Evolutionary conservation across 75 land plant genomes (phyloP).

Genomic region (Sequoia sempervirens): DNA sequence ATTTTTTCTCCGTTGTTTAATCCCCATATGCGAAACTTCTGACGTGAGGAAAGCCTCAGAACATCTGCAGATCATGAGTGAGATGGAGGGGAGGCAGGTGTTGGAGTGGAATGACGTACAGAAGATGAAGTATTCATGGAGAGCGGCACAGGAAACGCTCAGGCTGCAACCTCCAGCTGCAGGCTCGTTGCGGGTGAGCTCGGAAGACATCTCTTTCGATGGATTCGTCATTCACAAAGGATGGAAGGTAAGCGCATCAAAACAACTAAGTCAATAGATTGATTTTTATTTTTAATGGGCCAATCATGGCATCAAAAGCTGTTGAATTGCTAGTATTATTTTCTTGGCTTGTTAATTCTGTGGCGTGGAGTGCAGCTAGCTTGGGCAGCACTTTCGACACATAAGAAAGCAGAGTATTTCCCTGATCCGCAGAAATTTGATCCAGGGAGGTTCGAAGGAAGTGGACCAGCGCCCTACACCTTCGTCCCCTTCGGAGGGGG

Average conservation of each 20-base stretch:
- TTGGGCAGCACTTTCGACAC: slow-evolving; percentile 24
- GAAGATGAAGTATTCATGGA: slow-evolving; percentile 57
- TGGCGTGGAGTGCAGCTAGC: slow-evolving; percentile 11
- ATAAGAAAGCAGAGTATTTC: slow-evolving; percentile 27
- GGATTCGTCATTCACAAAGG: slow-evolving; percentile 57
- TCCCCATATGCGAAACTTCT: no score
- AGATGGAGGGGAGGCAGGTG: neutral
- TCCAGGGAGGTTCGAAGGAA: slow-evolving; percentile 35
- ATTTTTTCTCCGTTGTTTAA: no score
- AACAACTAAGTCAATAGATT: no score
- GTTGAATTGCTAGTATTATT: no score
- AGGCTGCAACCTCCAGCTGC: slow-evolving; percentile 36
- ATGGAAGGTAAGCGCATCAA: slow-evolving; percentile 33
- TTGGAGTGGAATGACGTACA: slow-evolving; percentile 20
- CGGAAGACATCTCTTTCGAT: slow-evolving; percentile 32
- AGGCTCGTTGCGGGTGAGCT: slow-evolving; percentile 31
- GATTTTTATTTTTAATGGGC: no score
- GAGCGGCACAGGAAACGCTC: slow-evolving; percentile 32
- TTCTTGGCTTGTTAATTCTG: neutral
- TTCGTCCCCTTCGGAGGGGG: slow-evolving; percentile 63
- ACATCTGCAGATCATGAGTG: neutral
- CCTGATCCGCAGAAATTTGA: slow-evolving; percentile 41
- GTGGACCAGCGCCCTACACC: slow-evolving; percentile 33
- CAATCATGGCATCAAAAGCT: no score
- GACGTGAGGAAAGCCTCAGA: no score